Conservation (phyloP, 2,329 filamentous ascomycete species). For the Xylariales sp. region DNA sequence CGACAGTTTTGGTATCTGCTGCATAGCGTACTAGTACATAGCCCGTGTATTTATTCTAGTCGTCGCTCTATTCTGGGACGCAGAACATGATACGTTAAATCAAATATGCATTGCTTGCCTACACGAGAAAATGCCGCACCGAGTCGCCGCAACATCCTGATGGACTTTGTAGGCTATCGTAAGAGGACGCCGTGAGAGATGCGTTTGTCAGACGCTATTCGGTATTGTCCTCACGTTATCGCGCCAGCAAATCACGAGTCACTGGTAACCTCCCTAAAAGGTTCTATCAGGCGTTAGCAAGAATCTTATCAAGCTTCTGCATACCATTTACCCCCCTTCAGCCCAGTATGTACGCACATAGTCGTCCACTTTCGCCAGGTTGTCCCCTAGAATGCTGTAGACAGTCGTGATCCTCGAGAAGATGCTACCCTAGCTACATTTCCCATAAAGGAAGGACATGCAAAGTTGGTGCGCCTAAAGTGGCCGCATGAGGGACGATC, state of each 20-base stretch:
- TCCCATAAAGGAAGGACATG: slow-evolving; percentile 28
- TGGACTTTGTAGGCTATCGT: no score
- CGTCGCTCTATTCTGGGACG: no score
- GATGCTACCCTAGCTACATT: slow-evolving; percentile 8
- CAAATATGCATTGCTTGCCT: no score
- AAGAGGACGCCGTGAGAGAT: background rate
- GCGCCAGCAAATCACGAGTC: background rate
- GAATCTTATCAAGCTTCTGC: background rate
- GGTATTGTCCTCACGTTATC: background rate
- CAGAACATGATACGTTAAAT: background rate
- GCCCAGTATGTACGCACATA: background rate
- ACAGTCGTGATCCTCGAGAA: background rate
- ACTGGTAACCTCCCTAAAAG: background rate
- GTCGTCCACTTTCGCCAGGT: background rate
- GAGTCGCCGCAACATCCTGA: background rate
- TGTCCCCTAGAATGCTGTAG: background rate
- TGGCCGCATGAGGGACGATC: slow-evolving; percentile 15
- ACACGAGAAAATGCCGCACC: background rate
- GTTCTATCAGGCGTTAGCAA: background rate
- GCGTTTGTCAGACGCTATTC: background rate
- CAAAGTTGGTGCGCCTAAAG: background rate
- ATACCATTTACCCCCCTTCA: slow-evolving; percentile 1
- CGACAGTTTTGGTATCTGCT: background rate
- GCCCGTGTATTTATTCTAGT: background rate
- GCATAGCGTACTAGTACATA: no score